Evolutionary conservation across 2,329 filamentous ascomycete genomes (phyloP), one percentile per base, ranked within the genome.

Genomic region (Colletotrichum sublineola): DNA sequence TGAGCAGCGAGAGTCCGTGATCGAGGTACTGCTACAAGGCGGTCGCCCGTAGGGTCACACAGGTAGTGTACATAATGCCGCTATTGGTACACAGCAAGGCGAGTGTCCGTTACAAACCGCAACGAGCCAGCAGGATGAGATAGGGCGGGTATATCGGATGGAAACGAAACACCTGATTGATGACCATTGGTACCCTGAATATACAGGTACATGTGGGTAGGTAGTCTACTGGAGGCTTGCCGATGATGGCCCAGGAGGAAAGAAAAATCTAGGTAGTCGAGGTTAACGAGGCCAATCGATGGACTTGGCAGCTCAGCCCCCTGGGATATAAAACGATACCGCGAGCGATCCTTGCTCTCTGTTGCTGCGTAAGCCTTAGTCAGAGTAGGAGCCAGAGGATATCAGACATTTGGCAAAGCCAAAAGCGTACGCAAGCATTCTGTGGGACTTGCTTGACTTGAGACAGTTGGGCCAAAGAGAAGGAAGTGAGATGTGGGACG

Each of bases 341-440:
- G 69, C 69, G 52, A 58, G 69, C 66, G 58, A 46, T 57, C 38
- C 36, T 36, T 24, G 53, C 53, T 60, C 42, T 68, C 29, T 63
- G 52, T 53, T 72, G 58, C 57, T 46, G 44, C 65, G 53, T 72
- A 72, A 72, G 64, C 65, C 8, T 72, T 68, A 53, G 65, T 72
- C 65, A 68, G 58, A 68, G 31, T 12, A 36, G 6, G 15, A 55
- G 58, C 58, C 53, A 64, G n/a, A 60, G 48, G 29, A 38, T 44
- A 42, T 60, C 65, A 58, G 65, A 72, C 46, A 58, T 40, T 38
- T 50, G 61, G 46, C n/a, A 52, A 38, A 50, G 29, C 52, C 20
- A 56, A 53, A 56, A 38, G 68, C 50, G n/a, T 72, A 69, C 69
- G 69, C 65, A 72, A 72, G 58, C 69, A 72, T 72, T 58, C 66